Evolutionary conservation across 495 filamentous ascomycete species (phyloP).

Genomic region (Penicillium cosmopolitanum): DNA sequence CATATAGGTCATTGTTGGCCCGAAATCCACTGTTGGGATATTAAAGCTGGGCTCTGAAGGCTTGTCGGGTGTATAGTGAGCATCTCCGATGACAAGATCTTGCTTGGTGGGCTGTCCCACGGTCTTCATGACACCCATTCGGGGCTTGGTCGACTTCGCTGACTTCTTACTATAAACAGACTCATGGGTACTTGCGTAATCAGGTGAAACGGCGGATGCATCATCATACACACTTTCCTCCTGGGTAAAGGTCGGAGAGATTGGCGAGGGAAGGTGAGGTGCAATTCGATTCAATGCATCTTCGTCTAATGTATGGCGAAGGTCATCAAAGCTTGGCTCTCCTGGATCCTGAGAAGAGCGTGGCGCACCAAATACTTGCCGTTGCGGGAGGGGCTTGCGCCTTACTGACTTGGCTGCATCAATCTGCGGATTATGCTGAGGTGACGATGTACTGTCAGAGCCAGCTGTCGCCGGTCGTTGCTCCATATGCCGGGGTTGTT

Average conservation of each 20-base stretch:
- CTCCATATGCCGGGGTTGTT: slow-evolving; percentile 9
- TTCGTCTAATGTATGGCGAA: slow-evolving; percentile 68
- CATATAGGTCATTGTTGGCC: slow-evolving; percentile 71
- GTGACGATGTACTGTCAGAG: slow-evolving; percentile 22
- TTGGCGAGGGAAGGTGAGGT: slow-evolving; percentile 33
- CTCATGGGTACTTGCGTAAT: slow-evolving; percentile 71
- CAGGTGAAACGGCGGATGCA: slow-evolving; percentile 53
- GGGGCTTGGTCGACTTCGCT: slow-evolving; percentile 66
- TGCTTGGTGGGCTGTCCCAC: slow-evolving; percentile 65
- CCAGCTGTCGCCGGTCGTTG: slow-evolving; percentile 20
- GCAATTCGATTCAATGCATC: slow-evolving; percentile 59
- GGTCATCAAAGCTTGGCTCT: slow-evolving; percentile 63
- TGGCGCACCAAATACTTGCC: slow-evolving; percentile 13
- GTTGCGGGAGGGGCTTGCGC: slow-evolving; percentile 67
- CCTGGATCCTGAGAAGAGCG: slow-evolving; percentile 14
- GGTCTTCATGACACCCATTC: slow-evolving; percentile 81
- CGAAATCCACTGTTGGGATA: slow-evolving; percentile 84
- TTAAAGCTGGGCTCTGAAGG: slow-evolving; percentile 43
- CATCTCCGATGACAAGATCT: slow-evolving; percentile 63
- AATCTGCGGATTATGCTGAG: slow-evolving; percentile 39
- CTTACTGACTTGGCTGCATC: slow-evolving; percentile 52
- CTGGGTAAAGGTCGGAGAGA: slow-evolving; percentile 40
- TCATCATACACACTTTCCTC: slow-evolving; percentile 55
- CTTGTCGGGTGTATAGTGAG: slow-evolving; percentile 52
- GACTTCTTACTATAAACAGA: slow-evolving; percentile 65